phyloP scores from a whole-genome alignment of 176 grass and related monocot species.

The Rhynchospora breviuscula region DNA sequence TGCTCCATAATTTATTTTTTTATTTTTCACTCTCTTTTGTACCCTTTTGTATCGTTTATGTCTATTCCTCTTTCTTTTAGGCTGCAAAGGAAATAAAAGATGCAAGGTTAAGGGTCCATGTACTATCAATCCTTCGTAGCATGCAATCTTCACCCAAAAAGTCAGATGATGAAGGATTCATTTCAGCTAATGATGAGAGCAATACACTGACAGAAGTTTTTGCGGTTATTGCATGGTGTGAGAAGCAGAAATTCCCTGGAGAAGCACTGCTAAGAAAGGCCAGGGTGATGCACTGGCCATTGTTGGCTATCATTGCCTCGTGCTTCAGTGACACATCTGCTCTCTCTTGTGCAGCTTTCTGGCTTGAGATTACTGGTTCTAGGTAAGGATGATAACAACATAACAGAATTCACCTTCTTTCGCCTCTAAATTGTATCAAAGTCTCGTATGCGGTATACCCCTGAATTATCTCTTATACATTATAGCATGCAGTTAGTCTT shows the following conservation, averaged over 20 bases:
- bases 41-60: slow-evolving; percentile 24
- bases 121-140: slow-evolving; percentile 78
- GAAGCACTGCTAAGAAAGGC: slow-evolving; percentile 76
- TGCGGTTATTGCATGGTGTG: slow-evolving; percentile 50
- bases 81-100: slow-evolving; percentile 79
- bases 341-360: slow-evolving; percentile 72
- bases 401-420: not conserved
- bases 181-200: slow-evolving; percentile 34
- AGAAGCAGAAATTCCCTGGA: slow-evolving; percentile 86
- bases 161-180: slow-evolving; percentile 42
- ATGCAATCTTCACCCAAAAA: slow-evolving; percentile 60
- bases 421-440: not conserved
- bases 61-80: slow-evolving; percentile 39
- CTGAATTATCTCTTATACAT: not conserved
- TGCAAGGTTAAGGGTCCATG: slow-evolving; percentile 65
- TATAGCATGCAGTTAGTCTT: not conserved
- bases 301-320: slow-evolving; percentile 83
- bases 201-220: slow-evolving; percentile 68
- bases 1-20: not conserved
- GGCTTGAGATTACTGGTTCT: slow-evolving; percentile 89
- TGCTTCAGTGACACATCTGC: slow-evolving; percentile 78
- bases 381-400: slow-evolving; percentile 43
- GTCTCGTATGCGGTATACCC: not conserved
- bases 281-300: slow-evolving; percentile 77
- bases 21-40: not conserved